Base-by-base conservation (phyloP, 2,329 filamentous ascomycete genomes). In the Paramyrothecium roridum region DNA sequence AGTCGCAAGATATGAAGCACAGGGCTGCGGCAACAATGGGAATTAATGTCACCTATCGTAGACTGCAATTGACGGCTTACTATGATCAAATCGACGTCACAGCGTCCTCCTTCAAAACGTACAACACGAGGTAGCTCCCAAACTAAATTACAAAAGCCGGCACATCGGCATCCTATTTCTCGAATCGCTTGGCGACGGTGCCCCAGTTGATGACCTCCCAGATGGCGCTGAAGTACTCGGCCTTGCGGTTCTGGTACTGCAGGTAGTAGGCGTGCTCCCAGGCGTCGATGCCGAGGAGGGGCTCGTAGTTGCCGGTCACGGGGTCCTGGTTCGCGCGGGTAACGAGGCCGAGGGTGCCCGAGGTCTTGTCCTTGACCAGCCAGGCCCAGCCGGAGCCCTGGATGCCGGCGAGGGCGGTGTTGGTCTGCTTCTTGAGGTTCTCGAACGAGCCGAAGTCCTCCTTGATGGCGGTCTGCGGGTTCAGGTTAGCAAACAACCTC, bases 121-220 rank as follows among this genome's bases (percentile, higher is more conserved):
- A 45, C 37, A 52, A 43, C 50, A 43, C 26, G 34, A 19, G 16
- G 3, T 46, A 20, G 34, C 21, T 37, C n/a, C 21, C 22, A 26
- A 33, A 51, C 23, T 45, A 19, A 21, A 17, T 51, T 56, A 50
- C 51, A 50, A 53, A n/a, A 45, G 52, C 19, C 33, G 19, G 21
- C 21, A 53, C 20, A 34, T 34, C 37, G 16, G 22, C 7, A 43
- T 16, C 61, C 71, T 79, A 73, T 59, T 79, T 77, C 63, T 77
- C 76, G 69, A 91, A 91, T 61, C 91, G 85, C 80, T 87, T 85
- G 73, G 90, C 87, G 48, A 91, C 93, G 33, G 89, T 85, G 84
- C 92, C 91, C 93, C 93, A 97, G 86, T 96, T 96, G 74, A 96
- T 80, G 51, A 96, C 92, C 64, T 96, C 90, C 93, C 93, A 96